Percentiles rank a stretch among this genome's conserved stretches.
Conservation (phyloP, 352 stramenopile species). For the Globisporangium canariense region DNA sequence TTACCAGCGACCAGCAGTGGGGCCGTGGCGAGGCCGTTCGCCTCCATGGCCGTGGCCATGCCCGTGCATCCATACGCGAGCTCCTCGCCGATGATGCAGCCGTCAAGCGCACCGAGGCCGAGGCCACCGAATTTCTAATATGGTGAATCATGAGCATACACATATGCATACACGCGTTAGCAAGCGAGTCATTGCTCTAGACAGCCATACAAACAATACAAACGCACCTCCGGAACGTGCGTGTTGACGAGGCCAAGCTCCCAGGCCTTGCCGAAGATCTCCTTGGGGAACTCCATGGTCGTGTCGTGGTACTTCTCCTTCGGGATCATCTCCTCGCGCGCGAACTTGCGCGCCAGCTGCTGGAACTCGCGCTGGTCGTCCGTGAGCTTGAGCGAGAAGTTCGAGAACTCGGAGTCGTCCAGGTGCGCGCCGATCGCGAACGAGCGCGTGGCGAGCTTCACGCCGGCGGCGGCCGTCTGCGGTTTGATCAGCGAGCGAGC, state of each 20-base stretch:
- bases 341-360: slow-evolving; percentile 84
- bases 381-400: slow-evolving; percentile 80
- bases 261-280: slow-evolving; percentile 88
- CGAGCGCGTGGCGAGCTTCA: slow-evolving; percentile 19
- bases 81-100: slow-evolving; percentile 86
- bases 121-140: slow-evolving; percentile 69
- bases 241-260: slow-evolving; percentile 87
- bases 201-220: background rate
- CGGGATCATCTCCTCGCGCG: slow-evolving; percentile 88
- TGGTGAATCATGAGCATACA: no score
- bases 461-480: background rate
- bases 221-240: slow-evolving; percentile 62
- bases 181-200: background rate
- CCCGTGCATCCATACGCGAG: slow-evolving; percentile 90
- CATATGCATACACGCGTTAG: background rate
- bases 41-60: slow-evolving; percentile 90
- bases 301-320: slow-evolving; percentile 81
- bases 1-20: slow-evolving; percentile 82
- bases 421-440: slow-evolving; percentile 44
- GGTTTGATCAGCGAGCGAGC: slow-evolving; percentile 15
- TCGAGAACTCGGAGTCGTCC: slow-evolving; percentile 44
- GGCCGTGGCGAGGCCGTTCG: slow-evolving; percentile 79
- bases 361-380: slow-evolving; percentile 89
- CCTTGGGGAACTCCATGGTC: slow-evolving; percentile 83
- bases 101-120: slow-evolving; percentile 75